Base-by-base conservation (phyloP, 2,329 filamentous ascomycete genomes). In the Fusarium palustre region DNA sequence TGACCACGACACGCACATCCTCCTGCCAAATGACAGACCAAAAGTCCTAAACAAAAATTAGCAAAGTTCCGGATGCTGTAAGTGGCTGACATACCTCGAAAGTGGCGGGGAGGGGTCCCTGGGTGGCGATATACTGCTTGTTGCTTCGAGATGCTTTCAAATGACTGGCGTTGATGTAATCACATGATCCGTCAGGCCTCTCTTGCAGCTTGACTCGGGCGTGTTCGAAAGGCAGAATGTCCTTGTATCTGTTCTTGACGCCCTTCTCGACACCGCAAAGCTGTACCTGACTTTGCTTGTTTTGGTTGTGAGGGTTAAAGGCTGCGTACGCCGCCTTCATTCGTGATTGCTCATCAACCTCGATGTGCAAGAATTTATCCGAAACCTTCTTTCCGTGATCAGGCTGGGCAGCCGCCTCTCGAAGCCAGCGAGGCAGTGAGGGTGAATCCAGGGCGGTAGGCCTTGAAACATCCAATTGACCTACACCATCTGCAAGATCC, bases 21-120 rank as follows among this genome's bases (percentile, higher is more conserved):
- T 98, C 92, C 77, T 98, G 94, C 96, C 96, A 99, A 31, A 98
- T 86, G 13, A 97, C 91, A 64, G 93, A 95, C 96, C 96, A 99
- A 77, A 99, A 99, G 79, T 99, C 96, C 92, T 96, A 71, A 5
- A 38, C 52, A 10, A 5, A 46, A 25, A 75, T 83, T 70, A 81
- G 76, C 55, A 8, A 48, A 38, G 30, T 24, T 22, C 28, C 7
- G 5, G 16, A 38, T 24, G 28, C 18, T 36, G 7, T 31, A 25
- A 42, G 36, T 30, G 5, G 4, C 7, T 30, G 38, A 20, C 90
- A 84, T 82, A 95, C 93, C 78, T 92, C 90, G 75, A 97, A 97
- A 0, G 96, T 99, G 50, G 92, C 90, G 22, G 96, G 96, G 38
- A 98, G 87, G 12, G 96, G 96, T 1, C 94, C 96, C 79, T 99